Conservation (phyloP, 176 grass and related monocot species). For the Eleusine coracana region DNA sequence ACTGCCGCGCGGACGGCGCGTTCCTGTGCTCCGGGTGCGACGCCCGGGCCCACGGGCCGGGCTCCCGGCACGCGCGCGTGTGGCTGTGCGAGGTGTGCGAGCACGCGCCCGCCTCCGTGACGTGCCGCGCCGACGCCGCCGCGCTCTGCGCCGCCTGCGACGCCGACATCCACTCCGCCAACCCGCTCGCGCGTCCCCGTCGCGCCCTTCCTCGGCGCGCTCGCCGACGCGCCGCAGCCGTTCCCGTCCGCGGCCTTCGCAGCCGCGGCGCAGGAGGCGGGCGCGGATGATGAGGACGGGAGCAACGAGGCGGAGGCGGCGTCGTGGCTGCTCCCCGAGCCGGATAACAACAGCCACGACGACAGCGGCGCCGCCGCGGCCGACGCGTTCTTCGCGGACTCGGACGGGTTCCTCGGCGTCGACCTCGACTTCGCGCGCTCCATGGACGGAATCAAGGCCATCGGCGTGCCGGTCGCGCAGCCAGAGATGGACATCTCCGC, state of each 20-base stretch:
- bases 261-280: neutral
- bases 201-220: constrained; percentile 49
- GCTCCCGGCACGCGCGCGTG: constrained; percentile 51
- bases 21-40: constrained; percentile 53
- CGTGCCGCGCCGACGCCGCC: constrained; percentile 81
- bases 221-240: constrained; percentile 36
- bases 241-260: constrained; percentile 18
- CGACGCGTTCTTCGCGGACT: constrained; percentile 38
- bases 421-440: constrained; percentile 48
- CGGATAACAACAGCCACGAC: constrained; percentile 33
- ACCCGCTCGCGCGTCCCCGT: constrained; percentile 78
- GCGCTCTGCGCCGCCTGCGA: constrained; percentile 85
- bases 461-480: constrained; percentile 44
- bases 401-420: constrained; percentile 46
- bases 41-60: constrained; percentile 40
- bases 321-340: constrained; percentile 72
- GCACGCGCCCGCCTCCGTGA: constrained; percentile 63
- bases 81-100: constrained; percentile 80
- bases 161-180: constrained; percentile 85
- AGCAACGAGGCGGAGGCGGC: constrained; percentile 78
- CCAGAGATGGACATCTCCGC: constrained; percentile 35
- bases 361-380: constrained; percentile 2
- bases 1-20: constrained; percentile 53
- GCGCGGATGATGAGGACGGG: constrained; percentile 33
- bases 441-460: constrained; percentile 55